Conservation (phyloP, 805 yeast genomes). For the Starmerella sirachaensis region DNA sequence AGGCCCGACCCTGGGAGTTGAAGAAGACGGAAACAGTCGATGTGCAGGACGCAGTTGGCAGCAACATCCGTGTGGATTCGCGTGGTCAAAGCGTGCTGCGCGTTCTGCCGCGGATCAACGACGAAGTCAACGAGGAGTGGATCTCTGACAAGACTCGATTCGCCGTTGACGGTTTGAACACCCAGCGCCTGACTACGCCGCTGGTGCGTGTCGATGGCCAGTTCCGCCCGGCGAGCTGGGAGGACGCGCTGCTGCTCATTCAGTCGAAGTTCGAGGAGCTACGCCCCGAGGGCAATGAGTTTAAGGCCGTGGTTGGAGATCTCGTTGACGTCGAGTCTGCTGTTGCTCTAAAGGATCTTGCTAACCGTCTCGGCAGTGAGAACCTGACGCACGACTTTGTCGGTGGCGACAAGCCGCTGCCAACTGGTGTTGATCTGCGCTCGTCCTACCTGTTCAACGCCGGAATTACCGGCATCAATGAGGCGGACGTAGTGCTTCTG, state of each 20-base stretch:
- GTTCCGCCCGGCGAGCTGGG: slow-evolving; percentile 74
- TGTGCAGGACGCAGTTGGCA: slow-evolving; percentile 72
- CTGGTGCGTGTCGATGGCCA: slow-evolving; percentile 56
- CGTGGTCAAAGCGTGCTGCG: slow-evolving; percentile 82
- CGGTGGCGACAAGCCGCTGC: slow-evolving; percentile 43
- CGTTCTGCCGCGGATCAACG: slow-evolving; percentile 73
- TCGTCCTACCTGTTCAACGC: slow-evolving; percentile 73
- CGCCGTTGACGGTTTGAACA: slow-evolving; percentile 74
- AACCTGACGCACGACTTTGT: slow-evolving; percentile 63
- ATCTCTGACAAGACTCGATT: slow-evolving; percentile 77
- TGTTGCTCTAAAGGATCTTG: slow-evolving; percentile 69
- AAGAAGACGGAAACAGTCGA: slow-evolving; percentile 80
- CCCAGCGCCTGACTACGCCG: slow-evolving; percentile 76
- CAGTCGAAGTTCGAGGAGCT: slow-evolving; percentile 47
- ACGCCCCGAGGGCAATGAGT: slow-evolving; percentile 53
- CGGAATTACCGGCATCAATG: slow-evolving; percentile 64
- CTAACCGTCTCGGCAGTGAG: slow-evolving; percentile 68
- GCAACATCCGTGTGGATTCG: slow-evolving; percentile 72
- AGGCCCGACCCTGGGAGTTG: slow-evolving; percentile 87
- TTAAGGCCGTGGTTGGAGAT: slow-evolving; percentile 75
- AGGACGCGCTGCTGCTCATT: slow-evolving; percentile 63
- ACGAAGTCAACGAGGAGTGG: slow-evolving; percentile 85
- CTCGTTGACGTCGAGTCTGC: slow-evolving; percentile 70
- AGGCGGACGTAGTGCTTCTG: slow-evolving; percentile 67
- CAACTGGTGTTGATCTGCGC: slow-evolving; percentile 62